Evolutionary conservation across 768 basidiomycete genomes (phyloP).

Genomic region (Psilocybe subaeruginosa): DNA sequence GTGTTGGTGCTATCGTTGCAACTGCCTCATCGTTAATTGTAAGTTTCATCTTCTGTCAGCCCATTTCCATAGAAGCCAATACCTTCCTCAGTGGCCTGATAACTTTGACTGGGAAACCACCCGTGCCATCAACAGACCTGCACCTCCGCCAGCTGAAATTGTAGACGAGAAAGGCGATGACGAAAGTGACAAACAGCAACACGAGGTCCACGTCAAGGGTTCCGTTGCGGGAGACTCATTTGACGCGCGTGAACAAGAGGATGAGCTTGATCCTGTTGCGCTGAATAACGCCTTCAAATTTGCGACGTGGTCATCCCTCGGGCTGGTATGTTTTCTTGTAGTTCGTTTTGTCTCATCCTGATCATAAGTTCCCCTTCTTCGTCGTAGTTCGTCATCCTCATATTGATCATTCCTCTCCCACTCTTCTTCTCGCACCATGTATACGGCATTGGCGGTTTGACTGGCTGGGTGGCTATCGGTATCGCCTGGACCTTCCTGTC

Average conservation of each 20-base stretch:
- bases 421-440: slow-evolving; percentile 83
- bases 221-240: slow-evolving; percentile 39
- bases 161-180: slow-evolving; percentile 33
- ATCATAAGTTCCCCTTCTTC: not conserved
- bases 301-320: slow-evolving; percentile 74
- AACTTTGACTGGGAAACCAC: slow-evolving; percentile 83
- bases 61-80: not conserved
- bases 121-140: slow-evolving; percentile 67
- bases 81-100: slow-evolving; percentile 64
- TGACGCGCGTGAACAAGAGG: slow-evolving; percentile 41
- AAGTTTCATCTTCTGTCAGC: slow-evolving; percentile 23
- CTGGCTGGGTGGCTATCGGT: slow-evolving; percentile 81
- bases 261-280: slow-evolving; percentile 65
- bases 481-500: slow-evolving; percentile 87
- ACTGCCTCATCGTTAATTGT: slow-evolving; percentile 66
- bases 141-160: slow-evolving; percentile 8
- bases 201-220: slow-evolving; percentile 21
- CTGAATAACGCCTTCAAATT: slow-evolving; percentile 80
- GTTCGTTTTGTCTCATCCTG: not conserved
- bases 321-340: slow-evolving; percentile 49
- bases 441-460: slow-evolving; percentile 64
- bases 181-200: slow-evolving; percentile 40
- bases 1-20: slow-evolving; percentile 78
- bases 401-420: slow-evolving; percentile 81
- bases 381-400: slow-evolving; percentile 57